Percentiles rank a stretch among this genome's conserved stretches.
These are phyloP conservation scores for Aethionema arabicum DNA, from an alignment of 345 rosid species.

Conservation along the genomic window DNA sequence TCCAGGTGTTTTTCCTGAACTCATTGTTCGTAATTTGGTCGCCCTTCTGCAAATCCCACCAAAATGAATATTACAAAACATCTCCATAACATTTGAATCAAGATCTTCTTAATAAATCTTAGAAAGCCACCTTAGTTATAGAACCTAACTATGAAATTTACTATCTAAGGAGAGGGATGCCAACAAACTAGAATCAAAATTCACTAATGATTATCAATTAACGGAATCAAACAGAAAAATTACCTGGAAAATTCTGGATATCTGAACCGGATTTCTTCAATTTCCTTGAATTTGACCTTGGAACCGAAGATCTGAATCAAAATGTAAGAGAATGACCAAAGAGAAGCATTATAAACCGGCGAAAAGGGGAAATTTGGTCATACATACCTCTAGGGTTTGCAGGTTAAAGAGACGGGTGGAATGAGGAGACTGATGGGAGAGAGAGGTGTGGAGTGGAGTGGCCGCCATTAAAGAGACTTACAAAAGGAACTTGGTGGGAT, in stretches of 20 bases:
- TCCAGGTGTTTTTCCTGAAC: conserved; percentile 32
- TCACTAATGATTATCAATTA: background rate
- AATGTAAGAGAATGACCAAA: conserved; percentile 12
- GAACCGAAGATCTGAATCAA: conserved; percentile 30
- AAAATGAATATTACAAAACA: conserved; percentile 8
- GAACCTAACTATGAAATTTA: background rate
- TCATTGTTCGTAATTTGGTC: conserved; percentile 32
- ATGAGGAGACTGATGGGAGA: conserved; percentile 28
- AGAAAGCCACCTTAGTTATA: background rate
- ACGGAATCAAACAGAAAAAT: conserved; percentile 11
- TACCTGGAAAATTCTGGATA: conserved; percentile 34
- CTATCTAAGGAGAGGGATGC: background rate
- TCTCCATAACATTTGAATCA: conserved; percentile 1
- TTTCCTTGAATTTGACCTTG: conserved; percentile 12
- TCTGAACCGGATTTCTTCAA: conserved; percentile 27
- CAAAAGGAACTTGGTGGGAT: conserved; percentile 28
- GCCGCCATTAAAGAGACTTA: conserved; percentile 31
- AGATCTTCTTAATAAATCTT: background rate
- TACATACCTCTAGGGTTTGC: conserved; percentile 24
- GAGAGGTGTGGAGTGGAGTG: conserved; percentile 17
- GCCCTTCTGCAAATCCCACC: conserved; percentile 21
- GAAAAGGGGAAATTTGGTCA: conserved; percentile 5
- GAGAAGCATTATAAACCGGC: background rate
- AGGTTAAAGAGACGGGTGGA: conserved; percentile 26
- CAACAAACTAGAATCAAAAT: conserved; percentile 1